Evolutionary conservation across 1,284 basidiomycete species (phyloP).

Genomic region (Pseudozyma tsukubaensis): DNA sequence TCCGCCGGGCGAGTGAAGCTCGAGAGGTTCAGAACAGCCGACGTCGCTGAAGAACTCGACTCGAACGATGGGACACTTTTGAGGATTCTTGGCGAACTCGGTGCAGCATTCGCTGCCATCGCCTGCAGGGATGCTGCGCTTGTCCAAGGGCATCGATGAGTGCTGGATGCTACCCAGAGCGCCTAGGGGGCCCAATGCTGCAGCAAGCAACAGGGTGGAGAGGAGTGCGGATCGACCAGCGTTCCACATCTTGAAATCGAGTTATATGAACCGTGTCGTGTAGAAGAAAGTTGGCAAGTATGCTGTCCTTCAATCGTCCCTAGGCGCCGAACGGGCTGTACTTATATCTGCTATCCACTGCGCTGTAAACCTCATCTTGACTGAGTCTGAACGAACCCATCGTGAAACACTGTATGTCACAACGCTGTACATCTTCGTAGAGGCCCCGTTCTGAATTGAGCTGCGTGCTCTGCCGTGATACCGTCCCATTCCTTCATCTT

Average conservation of each 20-base stretch:
- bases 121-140: constrained; percentile 5
- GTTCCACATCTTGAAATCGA: constrained; percentile 20
- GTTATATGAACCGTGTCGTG: too few relatives aligned
- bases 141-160: constrained; percentile 14
- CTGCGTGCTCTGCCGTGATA: too few relatives aligned
- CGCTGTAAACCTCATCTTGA: too few relatives aligned
- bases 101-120: constrained; percentile 25
- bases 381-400: too few relatives aligned
- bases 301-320: too few relatives aligned
- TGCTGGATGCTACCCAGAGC: constrained; percentile 15
- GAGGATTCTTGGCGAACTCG: constrained; percentile 20
- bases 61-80: constrained; percentile 23
- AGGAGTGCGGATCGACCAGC: constrained; percentile 9
- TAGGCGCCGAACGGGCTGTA: too few relatives aligned
- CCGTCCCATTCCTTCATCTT: too few relatives aligned
- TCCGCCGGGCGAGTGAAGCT: too few relatives aligned
- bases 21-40: constrained; percentile 20
- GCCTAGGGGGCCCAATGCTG: constrained; percentile 5
- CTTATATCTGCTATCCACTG: not conserved
- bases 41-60: constrained; percentile 35
- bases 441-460: too few relatives aligned
- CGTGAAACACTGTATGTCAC: too few relatives aligned
- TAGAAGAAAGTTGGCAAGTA: too few relatives aligned
- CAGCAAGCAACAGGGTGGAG: constrained; percentile 12
- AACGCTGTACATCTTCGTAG: too few relatives aligned